phyloP scores from a whole-genome alignment of 768 basidiomycete species.

The Boletus vermiculosoides region DNA sequence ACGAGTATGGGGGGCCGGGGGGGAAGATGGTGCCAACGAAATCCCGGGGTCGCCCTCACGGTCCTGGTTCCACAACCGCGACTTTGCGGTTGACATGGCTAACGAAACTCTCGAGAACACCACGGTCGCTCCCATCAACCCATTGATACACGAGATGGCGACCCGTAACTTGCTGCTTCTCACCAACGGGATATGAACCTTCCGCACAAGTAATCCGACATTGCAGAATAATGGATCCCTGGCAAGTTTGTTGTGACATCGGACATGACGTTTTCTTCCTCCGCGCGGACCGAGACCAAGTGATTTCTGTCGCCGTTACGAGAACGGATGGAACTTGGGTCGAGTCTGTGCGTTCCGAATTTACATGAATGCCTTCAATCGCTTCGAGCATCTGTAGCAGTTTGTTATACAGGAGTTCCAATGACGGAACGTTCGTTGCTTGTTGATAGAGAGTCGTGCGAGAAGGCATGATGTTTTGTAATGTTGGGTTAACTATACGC shows the following conservation, averaged over 20 bases:
- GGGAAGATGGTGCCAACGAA: too few species aligned
- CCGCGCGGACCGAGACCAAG: conserved; percentile 70
- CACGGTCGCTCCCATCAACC: conserved; percentile 57
- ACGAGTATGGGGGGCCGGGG: too few species aligned
- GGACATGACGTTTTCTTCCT: conserved; percentile 38
- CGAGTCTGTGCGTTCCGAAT: not conserved
- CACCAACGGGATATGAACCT: conserved; percentile 12
- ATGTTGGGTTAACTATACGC: conserved; percentile 38
- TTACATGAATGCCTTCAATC: conserved; percentile 31
- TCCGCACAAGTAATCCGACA: conserved; percentile 27
- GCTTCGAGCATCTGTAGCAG: conserved; percentile 34
- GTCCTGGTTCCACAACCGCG: not conserved
- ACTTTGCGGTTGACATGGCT: conserved; percentile 62
- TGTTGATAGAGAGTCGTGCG: conserved; percentile 55
- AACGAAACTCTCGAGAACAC: conserved; percentile 63
- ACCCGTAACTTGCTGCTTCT: conserved; percentile 5
- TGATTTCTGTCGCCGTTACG: conserved; percentile 39
- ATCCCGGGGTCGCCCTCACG: not conserved
- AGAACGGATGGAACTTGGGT: conserved; percentile 17
- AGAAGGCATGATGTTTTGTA: conserved; percentile 55
- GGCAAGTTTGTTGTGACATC: not conserved
- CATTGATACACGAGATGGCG: conserved; percentile 49
- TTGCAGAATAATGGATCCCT: conserved; percentile 14
- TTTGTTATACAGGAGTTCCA: conserved; percentile 8
- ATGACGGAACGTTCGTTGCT: conserved; percentile 17